These are phyloP conservation scores for Bruguiera sexangula DNA, from an alignment of 345 rosid species.

Conservation along the genomic window DNA sequence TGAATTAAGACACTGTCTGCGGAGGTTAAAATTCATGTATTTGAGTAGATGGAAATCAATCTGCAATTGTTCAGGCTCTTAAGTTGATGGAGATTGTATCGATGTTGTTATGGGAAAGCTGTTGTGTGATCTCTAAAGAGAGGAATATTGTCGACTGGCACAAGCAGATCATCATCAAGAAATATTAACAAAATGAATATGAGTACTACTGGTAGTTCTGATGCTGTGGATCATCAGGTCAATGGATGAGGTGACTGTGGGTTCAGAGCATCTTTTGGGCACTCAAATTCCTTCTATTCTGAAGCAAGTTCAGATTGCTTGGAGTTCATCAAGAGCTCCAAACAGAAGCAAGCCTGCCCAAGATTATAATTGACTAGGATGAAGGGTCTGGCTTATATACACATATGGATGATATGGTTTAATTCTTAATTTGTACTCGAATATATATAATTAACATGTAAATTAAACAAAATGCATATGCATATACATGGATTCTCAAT, in stretches of 20 bases:
- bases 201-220: constrained; percentile 20
- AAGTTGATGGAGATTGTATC: constrained; percentile 30
- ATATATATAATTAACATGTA: not conserved
- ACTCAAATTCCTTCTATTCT: constrained; percentile 62
- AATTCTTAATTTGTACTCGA: not conserved
- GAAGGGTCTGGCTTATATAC: not conserved
- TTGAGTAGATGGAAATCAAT: constrained; percentile 20
- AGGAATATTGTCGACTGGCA: not conserved
- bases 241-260: not conserved
- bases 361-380: not conserved
- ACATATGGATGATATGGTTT: not conserved
- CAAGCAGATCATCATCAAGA: not conserved
- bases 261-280: constrained; percentile 29
- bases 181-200: not conserved
- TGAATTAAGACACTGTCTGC: constrained; percentile 45
- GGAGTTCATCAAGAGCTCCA: constrained; percentile 69
- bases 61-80: constrained; percentile 32
- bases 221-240: not conserved
- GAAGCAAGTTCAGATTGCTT: constrained; percentile 84
- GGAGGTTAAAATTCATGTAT: constrained; percentile 42
- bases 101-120: constrained; percentile 32
- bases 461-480: too few species aligned
- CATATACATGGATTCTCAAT: too few species aligned
- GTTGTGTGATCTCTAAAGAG: constrained; percentile 25
- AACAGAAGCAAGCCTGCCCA: constrained; percentile 25